These are phyloP conservation scores for Wickerhamiella azyma DNA, from an alignment of 805 yeast species.

Conservation along the genomic window DNA sequence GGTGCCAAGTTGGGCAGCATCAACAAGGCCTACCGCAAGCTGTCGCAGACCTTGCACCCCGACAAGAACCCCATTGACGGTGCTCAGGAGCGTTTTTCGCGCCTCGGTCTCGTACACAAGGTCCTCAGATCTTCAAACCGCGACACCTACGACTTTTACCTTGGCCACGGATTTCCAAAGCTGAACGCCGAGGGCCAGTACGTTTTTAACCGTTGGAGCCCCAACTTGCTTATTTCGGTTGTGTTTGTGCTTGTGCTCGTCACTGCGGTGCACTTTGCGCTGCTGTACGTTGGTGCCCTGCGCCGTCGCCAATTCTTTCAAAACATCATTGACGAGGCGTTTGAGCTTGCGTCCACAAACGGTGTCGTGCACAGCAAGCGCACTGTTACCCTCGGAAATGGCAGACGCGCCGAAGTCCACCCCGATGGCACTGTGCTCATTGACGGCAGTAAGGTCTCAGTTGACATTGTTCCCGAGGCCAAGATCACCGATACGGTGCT, in stretches of 20 bases:
- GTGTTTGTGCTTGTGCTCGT: conserved; percentile 40
- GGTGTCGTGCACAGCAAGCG: conserved; percentile 21
- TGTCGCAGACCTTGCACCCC: conserved; percentile 69
- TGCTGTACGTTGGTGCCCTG: conserved; percentile 38
- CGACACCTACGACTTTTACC: conserved; percentile 72
- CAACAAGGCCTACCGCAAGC: conserved; percentile 40
- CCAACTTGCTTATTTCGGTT: conserved; percentile 35
- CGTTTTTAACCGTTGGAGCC: conserved; percentile 51
- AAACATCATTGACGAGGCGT: conserved; percentile 23
- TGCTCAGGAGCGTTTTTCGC: conserved; percentile 60
- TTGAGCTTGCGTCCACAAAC: conserved; percentile 20
- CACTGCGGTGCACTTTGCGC: conserved; percentile 44
- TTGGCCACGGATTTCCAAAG: conserved; percentile 69
- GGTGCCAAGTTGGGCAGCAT: conserved; percentile 22
- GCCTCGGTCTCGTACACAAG: conserved; percentile 62
- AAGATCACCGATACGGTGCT: conserved; percentile 24
- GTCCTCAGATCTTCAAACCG: conserved; percentile 48
- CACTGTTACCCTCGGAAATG: conserved; percentile 20
- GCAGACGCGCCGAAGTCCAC: conserved; percentile 24
- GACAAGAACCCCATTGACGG: conserved; percentile 47
- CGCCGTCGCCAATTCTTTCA: conserved; percentile 45
- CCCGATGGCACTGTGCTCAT: conserved; percentile 25
- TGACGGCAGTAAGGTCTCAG: conserved; percentile 19
- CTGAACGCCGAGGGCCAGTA: conserved; percentile 56
- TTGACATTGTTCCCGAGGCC: conserved; percentile 23